Conservation (phyloP, 768 basidiomycete genomes). For the Naganishia antarctica region DNA sequence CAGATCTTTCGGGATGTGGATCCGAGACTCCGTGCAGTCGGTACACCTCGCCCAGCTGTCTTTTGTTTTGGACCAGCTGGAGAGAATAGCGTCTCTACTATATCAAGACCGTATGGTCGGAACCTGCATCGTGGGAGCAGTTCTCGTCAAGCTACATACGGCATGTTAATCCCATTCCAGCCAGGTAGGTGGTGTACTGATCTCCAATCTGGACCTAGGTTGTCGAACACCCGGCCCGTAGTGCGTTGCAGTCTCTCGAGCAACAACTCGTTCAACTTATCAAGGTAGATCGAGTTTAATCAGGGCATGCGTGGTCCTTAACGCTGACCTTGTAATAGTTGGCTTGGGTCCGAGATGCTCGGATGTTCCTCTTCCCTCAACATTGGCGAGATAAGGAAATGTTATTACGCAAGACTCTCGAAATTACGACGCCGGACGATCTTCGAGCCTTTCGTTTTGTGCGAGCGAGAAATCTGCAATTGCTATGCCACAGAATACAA, state of each 20-base stretch:
- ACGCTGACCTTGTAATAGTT: not conserved
- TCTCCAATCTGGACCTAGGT: not conserved
- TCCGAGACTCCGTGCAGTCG: not conserved
- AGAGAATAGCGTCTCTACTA: not conserved
- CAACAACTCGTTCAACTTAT: not conserved
- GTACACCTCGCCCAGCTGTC: not conserved
- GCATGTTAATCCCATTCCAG: not conserved
- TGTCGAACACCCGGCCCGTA: not conserved
- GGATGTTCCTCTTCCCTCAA: constrained; percentile 6
- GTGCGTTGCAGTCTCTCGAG: not conserved
- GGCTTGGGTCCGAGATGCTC: constrained; percentile 6
- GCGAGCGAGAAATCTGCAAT: not conserved
- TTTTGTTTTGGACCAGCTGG: constrained; percentile 1
- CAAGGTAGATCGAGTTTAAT: not conserved
- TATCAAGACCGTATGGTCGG: not conserved
- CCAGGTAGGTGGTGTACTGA: not conserved
- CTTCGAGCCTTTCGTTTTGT: not conserved
- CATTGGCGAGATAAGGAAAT: not conserved
- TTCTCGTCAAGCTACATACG: not conserved
- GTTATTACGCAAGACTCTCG: not conserved
- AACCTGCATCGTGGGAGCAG: not conserved
- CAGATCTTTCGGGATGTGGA: constrained; percentile 8
- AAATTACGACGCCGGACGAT: not conserved
- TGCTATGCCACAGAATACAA: not conserved
- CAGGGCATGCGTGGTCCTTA: too few relatives aligned